Conservation (phyloP, 2,329 filamentous ascomycete genomes). For the Fusarium ramigenum region DNA sequence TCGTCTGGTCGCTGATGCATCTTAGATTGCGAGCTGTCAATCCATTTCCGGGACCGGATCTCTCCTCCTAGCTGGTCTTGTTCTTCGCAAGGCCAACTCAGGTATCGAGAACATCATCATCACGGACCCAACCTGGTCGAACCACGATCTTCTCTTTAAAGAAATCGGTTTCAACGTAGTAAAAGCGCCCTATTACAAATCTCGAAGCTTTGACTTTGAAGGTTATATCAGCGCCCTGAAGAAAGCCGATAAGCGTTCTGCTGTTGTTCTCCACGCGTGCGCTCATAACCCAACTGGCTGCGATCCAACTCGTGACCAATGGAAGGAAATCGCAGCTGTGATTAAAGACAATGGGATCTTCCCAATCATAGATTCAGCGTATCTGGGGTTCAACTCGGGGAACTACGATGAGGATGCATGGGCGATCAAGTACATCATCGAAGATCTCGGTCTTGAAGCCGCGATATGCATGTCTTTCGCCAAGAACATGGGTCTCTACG, state of each 20-base stretch:
- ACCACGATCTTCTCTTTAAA: slow-evolving; percentile 51
- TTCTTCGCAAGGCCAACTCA: slow-evolving; percentile 41
- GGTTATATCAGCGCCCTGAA: slow-evolving; percentile 42
- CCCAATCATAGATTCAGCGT: slow-evolving; percentile 36
- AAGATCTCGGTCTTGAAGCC: slow-evolving; percentile 56
- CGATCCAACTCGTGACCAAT: slow-evolving; percentile 45
- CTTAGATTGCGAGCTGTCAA: slow-evolving; percentile 50
- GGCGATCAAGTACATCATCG: slow-evolving; percentile 36
- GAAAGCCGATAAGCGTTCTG: slow-evolving; percentile 35
- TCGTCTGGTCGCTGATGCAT: too few relatives aligned
- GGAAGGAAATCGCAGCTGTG: slow-evolving; percentile 35
- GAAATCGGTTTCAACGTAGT: slow-evolving; percentile 47
- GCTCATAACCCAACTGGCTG: slow-evolving; percentile 56
- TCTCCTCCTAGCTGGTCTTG: slow-evolving; percentile 48
- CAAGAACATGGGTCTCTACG: slow-evolving; percentile 64
- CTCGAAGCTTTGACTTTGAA: slow-evolving; percentile 46
- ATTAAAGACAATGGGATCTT: slow-evolving; percentile 28
- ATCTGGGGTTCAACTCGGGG: slow-evolving; percentile 39
- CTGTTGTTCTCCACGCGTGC: slow-evolving; percentile 53
- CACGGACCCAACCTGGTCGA: slow-evolving; percentile 54
- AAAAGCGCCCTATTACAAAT: slow-evolving; percentile 50
- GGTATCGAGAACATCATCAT: slow-evolving; percentile 48
- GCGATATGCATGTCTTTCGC: slow-evolving; percentile 69
- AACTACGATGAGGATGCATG: slow-evolving; percentile 40
- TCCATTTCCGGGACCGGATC: slow-evolving; percentile 54